Evolutionary conservation across 257 asterid genomes (phyloP), one percentile per base, ranked within the genome.

Genomic region (Knoxia roxburghii): DNA sequence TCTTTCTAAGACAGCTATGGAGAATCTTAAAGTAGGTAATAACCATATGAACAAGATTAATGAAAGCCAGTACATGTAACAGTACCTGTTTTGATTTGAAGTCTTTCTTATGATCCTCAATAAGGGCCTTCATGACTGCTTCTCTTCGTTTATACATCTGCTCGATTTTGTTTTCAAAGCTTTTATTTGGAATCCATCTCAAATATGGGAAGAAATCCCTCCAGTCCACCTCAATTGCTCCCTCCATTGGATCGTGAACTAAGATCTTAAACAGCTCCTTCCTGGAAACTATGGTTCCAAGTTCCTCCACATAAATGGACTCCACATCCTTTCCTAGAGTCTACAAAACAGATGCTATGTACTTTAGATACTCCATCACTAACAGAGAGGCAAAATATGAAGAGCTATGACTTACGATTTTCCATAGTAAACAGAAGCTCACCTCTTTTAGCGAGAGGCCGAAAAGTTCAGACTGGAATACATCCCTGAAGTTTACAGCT

Each of bases 141-240:
- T 70, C 78, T 67, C 96, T 76, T 5, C 73, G 76, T 53, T 43
- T 27, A 75, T 81, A 35, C 84, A 85, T 77, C 23, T 29, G 78
- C 60, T 73, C 75, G 30, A 93, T 60, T 71, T 74, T 90, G 7
- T 69, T 63, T 61, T 88, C 92, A 39, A 94, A 84, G 54, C 70
- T 60, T 68, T 70, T 78, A 75, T 94, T 90, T 3, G 99, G 99
- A 61, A 86, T 61, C 97, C 96, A 94, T 65, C 77, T 84, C n/a
- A 94, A 69, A 62, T 81, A 87, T 0, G 96, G 96, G 78, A 94
- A 94, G 67, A 90, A 94, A 68, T 94, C 99, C 67, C 99, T 84
- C 99, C 99, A 94, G 48, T 94, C 99, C 48, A 94, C 97, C 53
- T 94, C 97, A 61, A 88, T 83, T 41, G 95, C 95, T 24, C 96